Base-by-base conservation (phyloP, 1,284 basidiomycete species). In the Trametes polyzona region DNA sequence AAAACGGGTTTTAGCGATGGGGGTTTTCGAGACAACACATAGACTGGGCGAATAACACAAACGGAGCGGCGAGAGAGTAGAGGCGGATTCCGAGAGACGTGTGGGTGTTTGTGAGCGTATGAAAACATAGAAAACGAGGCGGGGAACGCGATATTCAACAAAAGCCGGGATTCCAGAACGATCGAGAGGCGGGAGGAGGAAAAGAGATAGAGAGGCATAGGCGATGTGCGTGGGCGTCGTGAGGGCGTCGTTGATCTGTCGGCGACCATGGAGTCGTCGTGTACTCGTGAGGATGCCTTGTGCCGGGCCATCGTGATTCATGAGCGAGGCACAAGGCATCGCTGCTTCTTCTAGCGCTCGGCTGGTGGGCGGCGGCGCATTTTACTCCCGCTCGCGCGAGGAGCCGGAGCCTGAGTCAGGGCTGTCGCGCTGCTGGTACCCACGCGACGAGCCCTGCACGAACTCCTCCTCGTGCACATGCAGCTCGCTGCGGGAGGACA, bases 361-460 rank as follows among this genome's bases (percentile, higher is more conserved):
- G 42, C 16, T 26, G 12, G 17, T 23, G 12, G 46, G 24, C 3
- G 47, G 16, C 33, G 33, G 14, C 33, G 33, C 12, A 11, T 24
- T 7, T 19, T 11, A n/a, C 11, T n/a, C 12, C 52, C 41, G 59
- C 16, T 56, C 60, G 40, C 47, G 57, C 21, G 60, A 56, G 36
- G 60, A 62, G 32, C 30, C 48, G 9, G 60, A 58, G 10, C 54
- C 58, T 17, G 52, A 55, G 41, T 27, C 12, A 12, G 36, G 14
- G 47, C 54, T 58, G 12, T 43, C 36, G 37, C 57, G 51, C 26
- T n/a, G n/a, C n/a, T 52, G 35, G 37, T 47, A 47, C 35, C 42
- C 42, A 16, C 57, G 54, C 16, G 57, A 56, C 7, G 57, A 53
- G 32, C 60, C 57, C 47, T 58, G 50, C 24, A 54, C 47, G 51